Evolutionary conservation across 495 filamentous ascomycete species (phyloP).

Genomic region (Lasiosphaeriaceae sp.): DNA sequence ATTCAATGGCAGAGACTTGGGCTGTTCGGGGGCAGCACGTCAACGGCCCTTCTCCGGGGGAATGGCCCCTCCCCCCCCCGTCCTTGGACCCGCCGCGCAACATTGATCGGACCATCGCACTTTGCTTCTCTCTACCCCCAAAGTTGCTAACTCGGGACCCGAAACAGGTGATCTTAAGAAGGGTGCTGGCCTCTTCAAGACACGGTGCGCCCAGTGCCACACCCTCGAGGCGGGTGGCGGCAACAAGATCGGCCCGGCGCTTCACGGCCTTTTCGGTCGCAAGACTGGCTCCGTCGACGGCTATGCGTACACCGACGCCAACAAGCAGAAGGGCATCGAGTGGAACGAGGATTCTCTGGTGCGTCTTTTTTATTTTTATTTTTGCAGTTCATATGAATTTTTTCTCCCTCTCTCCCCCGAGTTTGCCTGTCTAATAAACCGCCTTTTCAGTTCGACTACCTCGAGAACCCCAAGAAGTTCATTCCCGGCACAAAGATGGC

Average conservation of each 20-base stretch:
- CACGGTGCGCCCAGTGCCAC: constrained; percentile 97
- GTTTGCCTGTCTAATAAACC: neutral
- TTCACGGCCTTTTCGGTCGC: constrained; percentile 96
- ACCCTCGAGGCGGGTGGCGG: constrained; percentile 79
- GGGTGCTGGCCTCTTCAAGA: constrained; percentile 99
- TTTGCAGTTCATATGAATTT: neutral
- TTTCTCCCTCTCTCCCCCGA: neutral
- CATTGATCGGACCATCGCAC: too few species aligned
- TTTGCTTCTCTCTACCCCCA: too few species aligned
- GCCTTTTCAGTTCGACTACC: constrained; percentile 44
- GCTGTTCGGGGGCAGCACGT: too few species aligned
- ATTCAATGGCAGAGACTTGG: too few species aligned
- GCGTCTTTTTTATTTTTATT: constrained; percentile 31
- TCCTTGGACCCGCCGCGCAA: too few species aligned
- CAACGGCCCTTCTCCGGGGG: too few species aligned
- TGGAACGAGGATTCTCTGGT: constrained; percentile 90
- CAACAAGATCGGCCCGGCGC: constrained; percentile 97
- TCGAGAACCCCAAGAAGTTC: constrained; percentile 59
- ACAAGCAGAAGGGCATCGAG: constrained; percentile 89
- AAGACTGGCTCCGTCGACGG: constrained; percentile 87
- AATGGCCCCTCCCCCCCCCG: too few species aligned
- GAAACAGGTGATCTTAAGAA: constrained; percentile 84
- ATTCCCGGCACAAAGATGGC: constrained; percentile 99
- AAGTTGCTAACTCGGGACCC: constrained; percentile 30
- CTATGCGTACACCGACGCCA: constrained; percentile 98